A percentile compares a stretch with the other conserved stretches of the same genome.
These are phyloP conservation scores for Pouteria glomerata DNA, from an alignment of 148 eudicot genomes.

Conservation along the genomic window DNA sequence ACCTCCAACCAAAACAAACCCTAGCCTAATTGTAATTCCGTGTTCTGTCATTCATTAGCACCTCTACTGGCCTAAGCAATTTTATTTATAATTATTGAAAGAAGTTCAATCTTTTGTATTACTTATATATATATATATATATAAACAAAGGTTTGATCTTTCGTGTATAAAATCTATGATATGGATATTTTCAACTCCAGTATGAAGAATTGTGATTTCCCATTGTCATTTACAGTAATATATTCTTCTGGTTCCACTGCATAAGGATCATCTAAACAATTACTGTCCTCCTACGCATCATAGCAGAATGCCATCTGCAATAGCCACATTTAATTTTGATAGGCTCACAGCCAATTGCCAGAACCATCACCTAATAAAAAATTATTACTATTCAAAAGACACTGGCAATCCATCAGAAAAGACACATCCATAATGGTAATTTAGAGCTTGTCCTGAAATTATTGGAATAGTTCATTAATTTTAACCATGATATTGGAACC, in stretches of 20 bases:
- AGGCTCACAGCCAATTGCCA: not conserved
- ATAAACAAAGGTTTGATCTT: too few species aligned
- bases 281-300: not conserved
- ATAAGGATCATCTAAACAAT: not conserved
- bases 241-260: not conserved
- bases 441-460: not conserved
- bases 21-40: not conserved
- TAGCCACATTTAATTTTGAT: not conserved
- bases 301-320: not conserved
- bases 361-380: not conserved
- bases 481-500: not conserved
- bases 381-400: not conserved
- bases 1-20: not conserved
- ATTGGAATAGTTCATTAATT: too few species aligned
- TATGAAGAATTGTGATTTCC: not conserved
- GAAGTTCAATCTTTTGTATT: too few species aligned
- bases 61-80: not conserved
- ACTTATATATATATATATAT: too few species aligned
- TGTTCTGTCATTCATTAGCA: not conserved
- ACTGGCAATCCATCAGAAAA: not conserved
- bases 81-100: not conserved
- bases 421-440: not conserved
- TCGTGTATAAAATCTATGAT: not conserved
- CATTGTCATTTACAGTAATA: not conserved
- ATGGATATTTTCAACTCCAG: not conserved